Conservation (phyloP, 2,329 filamentous ascomycete species). For the Podosphaera xanthii region DNA sequence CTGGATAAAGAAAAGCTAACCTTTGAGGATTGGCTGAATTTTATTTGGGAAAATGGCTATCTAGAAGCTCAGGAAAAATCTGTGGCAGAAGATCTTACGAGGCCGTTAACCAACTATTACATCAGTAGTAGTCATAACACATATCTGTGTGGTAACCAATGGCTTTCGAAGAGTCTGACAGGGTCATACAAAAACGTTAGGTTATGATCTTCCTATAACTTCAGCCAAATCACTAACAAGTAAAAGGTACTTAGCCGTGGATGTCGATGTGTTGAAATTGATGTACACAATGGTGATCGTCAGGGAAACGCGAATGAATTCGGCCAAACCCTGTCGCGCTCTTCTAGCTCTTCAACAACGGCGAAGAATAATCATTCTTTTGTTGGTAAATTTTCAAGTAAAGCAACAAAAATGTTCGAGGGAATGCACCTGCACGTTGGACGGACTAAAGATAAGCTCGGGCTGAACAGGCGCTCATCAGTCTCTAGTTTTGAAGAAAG, state of each 20-base stretch:
- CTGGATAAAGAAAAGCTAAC: conserved; percentile 13
- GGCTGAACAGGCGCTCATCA: conserved; percentile 5
- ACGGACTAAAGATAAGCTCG: conserved; percentile 6
- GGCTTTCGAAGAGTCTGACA: conserved; percentile 49
- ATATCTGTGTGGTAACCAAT: conserved; percentile 70
- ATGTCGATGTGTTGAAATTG: conserved; percentile 82
- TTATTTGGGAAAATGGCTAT: conserved; percentile 11
- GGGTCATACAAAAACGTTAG: conserved; percentile 53
- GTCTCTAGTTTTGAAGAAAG: not conserved
- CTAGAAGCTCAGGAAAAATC: conserved; percentile 11
- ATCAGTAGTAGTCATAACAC: conserved; percentile 93
- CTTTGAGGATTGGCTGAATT: conserved; percentile 15
- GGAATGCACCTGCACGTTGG: conserved; percentile 13
- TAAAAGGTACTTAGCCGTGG: conserved; percentile 45
- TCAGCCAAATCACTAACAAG: conserved; percentile 2
- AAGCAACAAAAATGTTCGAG: conserved; percentile 12
- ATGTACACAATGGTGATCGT: conserved; percentile 63
- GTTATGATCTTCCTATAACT: not conserved
- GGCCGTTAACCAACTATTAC: conserved; percentile 45
- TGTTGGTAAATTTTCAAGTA: conserved; percentile 9
- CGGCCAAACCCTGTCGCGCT: conserved; percentile 4
- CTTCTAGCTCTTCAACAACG: conserved; percentile 5
- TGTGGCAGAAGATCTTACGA: conserved; percentile 11
- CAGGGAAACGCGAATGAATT: conserved; percentile 13
- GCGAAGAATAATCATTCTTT: conserved; percentile 19